Conservation (phyloP, 208 protist species). For the Acanthamoeba lenticulata region DNA sequence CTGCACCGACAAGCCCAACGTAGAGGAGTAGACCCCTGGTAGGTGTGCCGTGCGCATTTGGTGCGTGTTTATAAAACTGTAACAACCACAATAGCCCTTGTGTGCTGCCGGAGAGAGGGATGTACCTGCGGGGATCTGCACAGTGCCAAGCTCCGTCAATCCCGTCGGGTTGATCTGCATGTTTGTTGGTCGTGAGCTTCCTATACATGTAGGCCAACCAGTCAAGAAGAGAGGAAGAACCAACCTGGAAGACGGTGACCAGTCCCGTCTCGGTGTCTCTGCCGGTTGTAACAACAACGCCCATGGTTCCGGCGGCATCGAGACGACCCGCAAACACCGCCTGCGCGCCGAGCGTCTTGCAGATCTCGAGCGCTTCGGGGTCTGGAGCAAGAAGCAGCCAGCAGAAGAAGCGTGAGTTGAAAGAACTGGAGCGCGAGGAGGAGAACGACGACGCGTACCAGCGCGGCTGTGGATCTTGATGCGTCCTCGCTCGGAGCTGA, state of each 20-base stretch:
- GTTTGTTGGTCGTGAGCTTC: neutral
- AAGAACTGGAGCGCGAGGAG: neutral
- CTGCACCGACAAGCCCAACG: neutral
- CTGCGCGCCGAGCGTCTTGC: neutral
- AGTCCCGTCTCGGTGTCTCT: neutral
- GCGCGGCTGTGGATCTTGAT: neutral
- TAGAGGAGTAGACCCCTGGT: neutral
- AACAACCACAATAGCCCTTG: no score
- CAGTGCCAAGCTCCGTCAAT: neutral
- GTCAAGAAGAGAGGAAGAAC: neutral
- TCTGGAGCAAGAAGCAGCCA: neutral
- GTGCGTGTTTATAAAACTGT: neutral
- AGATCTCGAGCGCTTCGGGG: neutral
- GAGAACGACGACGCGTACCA: neutral
- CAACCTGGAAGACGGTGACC: conserved; percentile 26
- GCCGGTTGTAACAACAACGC: neutral
- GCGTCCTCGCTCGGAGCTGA: neutral
- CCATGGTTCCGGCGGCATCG: neutral
- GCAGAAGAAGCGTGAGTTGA: no score
- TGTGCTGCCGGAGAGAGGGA: no score
- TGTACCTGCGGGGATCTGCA: neutral
- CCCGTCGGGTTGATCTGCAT: conserved; percentile 29
- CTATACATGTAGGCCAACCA: neutral
- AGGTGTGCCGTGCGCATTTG: no score
- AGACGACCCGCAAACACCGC: conserved; percentile 9